These are phyloP conservation scores for Mycena albidolilacea DNA, from an alignment of 768 basidiomycete genomes.

Conservation along the genomic window DNA sequence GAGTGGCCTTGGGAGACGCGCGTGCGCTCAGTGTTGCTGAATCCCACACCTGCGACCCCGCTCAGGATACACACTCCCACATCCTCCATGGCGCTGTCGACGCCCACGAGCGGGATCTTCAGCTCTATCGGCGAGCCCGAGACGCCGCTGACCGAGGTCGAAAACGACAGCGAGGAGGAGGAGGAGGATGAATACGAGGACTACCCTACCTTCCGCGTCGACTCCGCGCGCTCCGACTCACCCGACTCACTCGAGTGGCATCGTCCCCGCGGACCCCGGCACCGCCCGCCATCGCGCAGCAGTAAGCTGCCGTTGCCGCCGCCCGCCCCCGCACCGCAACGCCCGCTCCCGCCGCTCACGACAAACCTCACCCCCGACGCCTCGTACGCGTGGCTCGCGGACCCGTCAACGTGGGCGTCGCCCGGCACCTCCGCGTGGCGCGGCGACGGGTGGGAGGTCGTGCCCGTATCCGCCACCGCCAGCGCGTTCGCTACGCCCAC, in stretches of 20 bases:
- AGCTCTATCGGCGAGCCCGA: conserved; percentile 28
- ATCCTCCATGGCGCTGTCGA: conserved; percentile 21
- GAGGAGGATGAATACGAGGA: conserved; percentile 32
- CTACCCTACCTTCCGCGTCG: conserved; percentile 26
- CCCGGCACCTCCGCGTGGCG: conserved; percentile 26
- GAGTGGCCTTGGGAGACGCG: conserved; percentile 41
- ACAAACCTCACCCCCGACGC: conserved; percentile 27
- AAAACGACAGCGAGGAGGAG: conserved; percentile 36
- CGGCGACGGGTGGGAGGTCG: conserved; percentile 41
- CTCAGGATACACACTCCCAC: conserved; percentile 20
- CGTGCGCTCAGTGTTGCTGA: conserved; percentile 35
- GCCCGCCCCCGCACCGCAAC: neutral
- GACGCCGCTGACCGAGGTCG: conserved; percentile 36
- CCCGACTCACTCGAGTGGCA: neutral
- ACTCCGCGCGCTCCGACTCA: conserved; percentile 17
- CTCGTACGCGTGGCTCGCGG: conserved; percentile 35
- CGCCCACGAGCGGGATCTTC: conserved; percentile 32
- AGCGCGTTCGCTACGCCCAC: conserved; percentile 8
- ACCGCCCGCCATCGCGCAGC: neutral
- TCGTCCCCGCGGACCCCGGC: neutral
- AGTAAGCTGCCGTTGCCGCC: neutral
- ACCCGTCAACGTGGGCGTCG: conserved; percentile 35
- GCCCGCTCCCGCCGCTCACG: conserved; percentile 16
- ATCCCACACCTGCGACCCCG: conserved; percentile 13
- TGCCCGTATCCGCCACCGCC: conserved; percentile 8